Evolutionary conservation across 768 basidiomycete species (phyloP), one percentile per base, ranked within the genome.

Genomic region (Myochromella boudieri): DNA sequence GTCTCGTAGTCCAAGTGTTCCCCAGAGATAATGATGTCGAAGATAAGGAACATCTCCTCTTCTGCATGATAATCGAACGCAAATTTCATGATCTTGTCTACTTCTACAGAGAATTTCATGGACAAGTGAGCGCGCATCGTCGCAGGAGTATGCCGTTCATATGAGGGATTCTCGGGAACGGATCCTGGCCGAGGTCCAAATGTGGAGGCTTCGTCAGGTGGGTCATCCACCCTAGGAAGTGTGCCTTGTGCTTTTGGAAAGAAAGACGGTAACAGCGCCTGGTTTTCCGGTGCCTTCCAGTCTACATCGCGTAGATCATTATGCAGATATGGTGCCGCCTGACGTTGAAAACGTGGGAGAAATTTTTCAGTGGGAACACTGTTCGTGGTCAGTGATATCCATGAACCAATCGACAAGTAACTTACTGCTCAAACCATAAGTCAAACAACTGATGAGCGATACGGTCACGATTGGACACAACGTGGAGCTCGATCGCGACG

Each of bases 381-480:
- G 32, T 6, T 9, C 15, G 8, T 48, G n/a, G 28, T 32, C 26
- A 29, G 37, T 18, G 1, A 24, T 28, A 14, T 6, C 18, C 24
- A 24, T 4, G n/a, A n/a, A n/a, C 12, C 15, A n/a, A 6, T 4
- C 26, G 39, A 6, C 7, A 34, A 20, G 5, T 25, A 6, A 67
- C 83, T 61, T 60, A 84, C 84, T 82, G 79, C 27, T 84, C 80
- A 56, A 82, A 81, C 65, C 82, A 81, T 26, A 85, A 58, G 57
- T 87, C 84, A 52, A 87, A 85, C 0, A 81, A 58, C 61, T 84
- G 81, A 55, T 84, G 82, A 0, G 82, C 80, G 2, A 83, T 67
- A 8, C 81, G 75, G 59, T 85, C 84, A 10, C 83, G 68, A 56
- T 85, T 84, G 0, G 84, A 85, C 8, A 85, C 76, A 3, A 86